Base-by-base conservation (phyloP, 176 grass and related monocot species). In the Cocos nucifera region DNA sequence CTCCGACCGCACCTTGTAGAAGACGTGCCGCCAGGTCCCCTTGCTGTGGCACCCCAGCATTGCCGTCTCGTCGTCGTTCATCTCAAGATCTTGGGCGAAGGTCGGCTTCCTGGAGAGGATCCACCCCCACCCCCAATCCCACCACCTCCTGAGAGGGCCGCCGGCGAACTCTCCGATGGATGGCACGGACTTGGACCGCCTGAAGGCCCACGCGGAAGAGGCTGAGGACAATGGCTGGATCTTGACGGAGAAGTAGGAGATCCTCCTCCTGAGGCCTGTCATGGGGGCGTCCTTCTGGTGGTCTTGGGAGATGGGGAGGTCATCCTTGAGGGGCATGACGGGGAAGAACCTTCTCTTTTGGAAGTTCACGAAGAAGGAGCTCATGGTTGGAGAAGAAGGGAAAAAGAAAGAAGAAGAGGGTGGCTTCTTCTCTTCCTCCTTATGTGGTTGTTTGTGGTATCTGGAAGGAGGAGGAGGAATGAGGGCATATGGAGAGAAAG, bases 61-160 rank as follows among this genome's bases (percentile, higher is more conserved):
- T 24, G 84, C 79, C 22, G 61, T 83, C 79, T 98, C 94, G 78
- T 92, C 93, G 69, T 89, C 88, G 84, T 93, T 99, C 94, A 99
- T 86, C 77, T 99, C 94, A 16, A 99, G 79, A 75, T 99, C 94
- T 50, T 58, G 53, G 50, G 80, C 74, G 70, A 98, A 83, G 16
- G 61, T 66, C 5, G 85, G 82, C 61, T 85, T 92, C 72, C 67
- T 77, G 57, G 82, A 79, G 17, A 99, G 63, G 19, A 99, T 55
- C 94, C 94, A 99, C 44, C 81, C 82, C 19, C 89, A 35, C 51
- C 91, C 80, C 82, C 78, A 78, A 54, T 73, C 79, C 84, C 87
- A 92, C 85, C 94, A 99, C 12, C 73, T 51, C 76, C 72, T 56
- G 14, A 93, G 32, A 2, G 77, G 75, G 1, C 70, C 80, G 18